Conservation (phyloP, 1,139 yeast species). For the Eremothecium cymbalariae region DNA sequence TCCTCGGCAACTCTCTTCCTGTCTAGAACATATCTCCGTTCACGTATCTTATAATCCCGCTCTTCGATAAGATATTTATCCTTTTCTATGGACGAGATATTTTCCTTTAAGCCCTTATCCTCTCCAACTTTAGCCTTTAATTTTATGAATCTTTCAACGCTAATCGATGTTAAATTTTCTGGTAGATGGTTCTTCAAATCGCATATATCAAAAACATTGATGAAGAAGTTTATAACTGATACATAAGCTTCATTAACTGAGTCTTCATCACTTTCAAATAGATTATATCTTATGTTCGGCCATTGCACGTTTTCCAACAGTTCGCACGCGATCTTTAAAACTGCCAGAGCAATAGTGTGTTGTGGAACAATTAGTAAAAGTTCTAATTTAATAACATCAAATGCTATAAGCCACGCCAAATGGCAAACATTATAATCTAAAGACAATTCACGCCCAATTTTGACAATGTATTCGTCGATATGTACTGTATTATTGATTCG, state of each 20-base stretch:
- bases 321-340: conserved; percentile 44
- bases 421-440: conserved; percentile 41
- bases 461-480: conserved; percentile 62
- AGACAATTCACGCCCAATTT: conserved; percentile 50
- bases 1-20: conserved; percentile 37
- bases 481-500: conserved; percentile 39
- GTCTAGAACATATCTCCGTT: conserved; percentile 49
- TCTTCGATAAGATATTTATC: conserved; percentile 29
- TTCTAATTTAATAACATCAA: conserved; percentile 69
- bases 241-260: conserved; percentile 54
- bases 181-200: conserved; percentile 30
- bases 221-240: conserved; percentile 54
- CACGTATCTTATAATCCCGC: conserved; percentile 30
- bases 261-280: conserved; percentile 42
- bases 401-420: conserved; percentile 66
- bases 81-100: conserved; percentile 16
- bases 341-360: conserved; percentile 71
- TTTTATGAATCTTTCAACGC: conserved; percentile 42
- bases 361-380: conserved; percentile 67
- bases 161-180: conserved; percentile 13
- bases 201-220: conserved; percentile 42
- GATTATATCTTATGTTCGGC: conserved; percentile 27
- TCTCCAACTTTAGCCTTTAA: conserved; percentile 43
- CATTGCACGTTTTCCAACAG: conserved; percentile 23
- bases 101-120: conserved; percentile 37